Conservation (phyloP, 306 rosid species). For the Quercus glauca region DNA sequence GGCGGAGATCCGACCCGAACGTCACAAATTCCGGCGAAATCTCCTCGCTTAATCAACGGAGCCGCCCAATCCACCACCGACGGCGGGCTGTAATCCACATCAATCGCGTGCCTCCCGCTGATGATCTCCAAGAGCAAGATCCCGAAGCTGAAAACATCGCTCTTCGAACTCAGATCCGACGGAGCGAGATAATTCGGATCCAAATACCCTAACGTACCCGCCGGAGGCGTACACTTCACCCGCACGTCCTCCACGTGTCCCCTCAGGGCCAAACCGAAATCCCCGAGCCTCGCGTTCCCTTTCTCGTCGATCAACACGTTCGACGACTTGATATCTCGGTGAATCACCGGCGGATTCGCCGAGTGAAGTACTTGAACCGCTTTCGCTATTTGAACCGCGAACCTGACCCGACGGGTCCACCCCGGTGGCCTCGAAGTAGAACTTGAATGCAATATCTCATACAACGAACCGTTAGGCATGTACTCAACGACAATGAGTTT, state of each 20-base stretch:
- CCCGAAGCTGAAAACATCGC: constrained; percentile 95
- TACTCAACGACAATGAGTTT: constrained; percentile 68
- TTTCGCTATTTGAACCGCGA: constrained; percentile 63
- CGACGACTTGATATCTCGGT: constrained; percentile 80
- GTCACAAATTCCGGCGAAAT: constrained; percentile 52
- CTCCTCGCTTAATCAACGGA: constrained; percentile 53
- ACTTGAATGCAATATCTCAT: constrained; percentile 53
- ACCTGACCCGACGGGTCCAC: constrained; percentile 58
- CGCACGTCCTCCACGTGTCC: constrained; percentile 94
- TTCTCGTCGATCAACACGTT: constrained; percentile 64
- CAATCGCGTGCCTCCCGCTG: constrained; percentile 85
- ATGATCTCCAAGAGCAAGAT: constrained; percentile 72
- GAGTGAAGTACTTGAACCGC: constrained; percentile 60
- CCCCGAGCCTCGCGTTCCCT: constrained; percentile 71
- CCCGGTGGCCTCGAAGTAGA: constrained; percentile 47
- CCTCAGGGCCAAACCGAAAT: constrained; percentile 72
- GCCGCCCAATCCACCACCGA: constrained; percentile 91
- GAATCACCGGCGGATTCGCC: constrained; percentile 84
- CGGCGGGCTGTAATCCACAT: constrained; percentile 76
- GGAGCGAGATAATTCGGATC: constrained; percentile 91
- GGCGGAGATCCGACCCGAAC: constrained; percentile 48
- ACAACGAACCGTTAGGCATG: constrained; percentile 89
- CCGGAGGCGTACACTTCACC: constrained; percentile 78
- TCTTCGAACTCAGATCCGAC: constrained; percentile 72
- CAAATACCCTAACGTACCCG: constrained; percentile 91